phyloP scores from a whole-genome alignment of 192 early-diverging fungal genomes.

The Dispira simplex region DNA sequence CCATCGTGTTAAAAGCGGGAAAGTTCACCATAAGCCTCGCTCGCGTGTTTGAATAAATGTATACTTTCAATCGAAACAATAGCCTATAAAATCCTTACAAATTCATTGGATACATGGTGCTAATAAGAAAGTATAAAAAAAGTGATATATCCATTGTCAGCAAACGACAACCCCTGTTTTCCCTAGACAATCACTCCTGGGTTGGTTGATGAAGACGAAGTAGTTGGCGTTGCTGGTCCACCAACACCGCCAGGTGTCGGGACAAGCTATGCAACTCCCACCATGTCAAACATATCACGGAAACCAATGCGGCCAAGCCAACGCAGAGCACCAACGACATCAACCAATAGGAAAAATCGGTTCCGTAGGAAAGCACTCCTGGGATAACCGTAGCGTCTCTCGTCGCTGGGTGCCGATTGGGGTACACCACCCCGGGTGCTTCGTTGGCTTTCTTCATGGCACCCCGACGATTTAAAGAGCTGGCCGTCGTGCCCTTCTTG shows the following conservation, averaged over 20 bases:
- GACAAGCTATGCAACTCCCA: constrained; percentile 1
- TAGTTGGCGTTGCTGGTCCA: neutral
- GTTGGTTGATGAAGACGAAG: neutral
- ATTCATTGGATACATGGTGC: no score
- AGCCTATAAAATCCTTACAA: no score
- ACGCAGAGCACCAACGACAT: constrained; percentile 8
- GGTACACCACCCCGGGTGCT: neutral
- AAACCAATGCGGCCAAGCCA: constrained; percentile 3
- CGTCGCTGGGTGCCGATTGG: neutral
- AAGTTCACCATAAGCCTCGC: no score
- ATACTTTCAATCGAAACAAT: no score
- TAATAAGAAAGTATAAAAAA: no score
- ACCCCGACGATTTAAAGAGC: neutral
- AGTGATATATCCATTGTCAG: no score
- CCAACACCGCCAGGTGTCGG: neutral
- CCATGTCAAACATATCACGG: neutral
- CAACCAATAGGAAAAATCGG: constrained; percentile 11
- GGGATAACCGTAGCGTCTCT: neutral
- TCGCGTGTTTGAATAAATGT: no score
- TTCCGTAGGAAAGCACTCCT: constrained; percentile 9
- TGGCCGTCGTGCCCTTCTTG: neutral
- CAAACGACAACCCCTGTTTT: no score
- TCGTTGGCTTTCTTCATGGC: neutral
- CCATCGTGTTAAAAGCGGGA: no score
- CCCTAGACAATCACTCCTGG: no score